These are phyloP conservation scores for Acanthamoeba castellanii DNA, from an alignment of 208 protist species.

Conservation along the genomic window DNA sequence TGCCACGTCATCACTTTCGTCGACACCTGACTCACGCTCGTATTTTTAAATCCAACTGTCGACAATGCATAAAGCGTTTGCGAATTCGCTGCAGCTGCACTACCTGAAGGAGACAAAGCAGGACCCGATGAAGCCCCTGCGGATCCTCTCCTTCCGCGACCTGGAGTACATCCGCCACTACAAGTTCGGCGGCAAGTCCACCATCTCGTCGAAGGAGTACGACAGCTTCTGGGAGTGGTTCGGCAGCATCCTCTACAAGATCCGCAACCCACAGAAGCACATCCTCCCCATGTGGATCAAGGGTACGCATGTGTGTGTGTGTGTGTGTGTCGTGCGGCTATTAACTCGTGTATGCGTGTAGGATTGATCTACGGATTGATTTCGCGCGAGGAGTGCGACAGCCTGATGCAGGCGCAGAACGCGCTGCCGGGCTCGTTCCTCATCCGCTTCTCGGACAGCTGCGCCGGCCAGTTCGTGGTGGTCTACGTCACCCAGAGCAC, in stretches of 20 bases:
- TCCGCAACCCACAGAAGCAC: slow-evolving; percentile 68
- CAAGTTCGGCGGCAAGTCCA: slow-evolving; percentile 58
- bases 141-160: slow-evolving; percentile 53
- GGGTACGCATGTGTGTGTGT: neutral
- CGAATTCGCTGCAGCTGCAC: slow-evolving; percentile 68
- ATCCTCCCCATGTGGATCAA: slow-evolving; percentile 73
- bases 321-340: too few relatives aligned
- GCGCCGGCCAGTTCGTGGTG: slow-evolving; percentile 60
- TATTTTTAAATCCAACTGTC: too few relatives aligned
- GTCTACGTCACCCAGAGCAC: slow-evolving; percentile 20
- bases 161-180: slow-evolving; percentile 50
- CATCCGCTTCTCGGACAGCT: slow-evolving; percentile 46
- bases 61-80: too few relatives aligned
- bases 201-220: slow-evolving; percentile 52
- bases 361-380: slow-evolving; percentile 60
- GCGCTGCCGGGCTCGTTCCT: slow-evolving; percentile 66
- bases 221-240: slow-evolving; percentile 68
- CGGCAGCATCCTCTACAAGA: slow-evolving; percentile 67
- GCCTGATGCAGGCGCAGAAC: slow-evolving; percentile 10
- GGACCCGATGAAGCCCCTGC: slow-evolving; percentile 49
- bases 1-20: too few relatives aligned
- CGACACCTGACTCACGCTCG: too few relatives aligned
- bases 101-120: slow-evolving; percentile 63
- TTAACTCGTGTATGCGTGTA: neutral
- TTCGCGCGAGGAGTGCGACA: slow-evolving; percentile 41